Evolutionary conservation across 495 filamentous ascomycete species (phyloP), one percentile per base, ranked within the genome.

Genomic region (Staphylotrichum tortipilum): DNA sequence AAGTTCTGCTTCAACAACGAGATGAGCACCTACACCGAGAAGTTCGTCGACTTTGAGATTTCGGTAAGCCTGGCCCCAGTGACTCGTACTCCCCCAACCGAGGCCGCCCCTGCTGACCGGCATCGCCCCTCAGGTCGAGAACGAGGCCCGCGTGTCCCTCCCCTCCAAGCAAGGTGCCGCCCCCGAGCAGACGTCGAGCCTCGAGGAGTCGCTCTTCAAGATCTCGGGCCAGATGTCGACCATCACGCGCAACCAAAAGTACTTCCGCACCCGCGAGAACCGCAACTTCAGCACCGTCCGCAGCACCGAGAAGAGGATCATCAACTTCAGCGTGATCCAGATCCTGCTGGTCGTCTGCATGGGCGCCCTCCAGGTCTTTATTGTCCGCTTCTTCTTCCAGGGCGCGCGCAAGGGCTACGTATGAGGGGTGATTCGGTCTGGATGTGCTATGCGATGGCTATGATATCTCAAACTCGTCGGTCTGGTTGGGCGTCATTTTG

Each of bases 221-320:
- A 74, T 99, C 44, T 96, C 91, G 6, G 82, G 86, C 44, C 88
- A 94, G 61, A 72, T 99, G 31, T 94, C 89, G n/a, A 96, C 91
- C 47, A 91, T 99, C 63, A 88, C 87, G 15, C 83, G 94, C 40
- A 95, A 95, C 73, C 94, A 99, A 65, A 97, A 97, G 65, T 97
- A 97, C 72, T 99, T 99, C 83, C 86, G 94, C 28, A 99, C 94
- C 2, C 82, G 94, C 54, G 94, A 99, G 75, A 97, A 99, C 75
- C 80, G 94, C 39, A 99, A 99, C 67, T 95, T 97, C 71, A 94
- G 88, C 69, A 99, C 94, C 5, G 94, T 99, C 46, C 78, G 89
- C 64, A 95, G 89, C 68, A 99, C 94, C 24, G 94, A 99, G 74
- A 78, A 76, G 55, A 77, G 94, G 37, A 97, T 99, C 56, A 91